phyloP scores from a whole-genome alignment of 768 basidiomycete species.

The Trametes elegans region DNA sequence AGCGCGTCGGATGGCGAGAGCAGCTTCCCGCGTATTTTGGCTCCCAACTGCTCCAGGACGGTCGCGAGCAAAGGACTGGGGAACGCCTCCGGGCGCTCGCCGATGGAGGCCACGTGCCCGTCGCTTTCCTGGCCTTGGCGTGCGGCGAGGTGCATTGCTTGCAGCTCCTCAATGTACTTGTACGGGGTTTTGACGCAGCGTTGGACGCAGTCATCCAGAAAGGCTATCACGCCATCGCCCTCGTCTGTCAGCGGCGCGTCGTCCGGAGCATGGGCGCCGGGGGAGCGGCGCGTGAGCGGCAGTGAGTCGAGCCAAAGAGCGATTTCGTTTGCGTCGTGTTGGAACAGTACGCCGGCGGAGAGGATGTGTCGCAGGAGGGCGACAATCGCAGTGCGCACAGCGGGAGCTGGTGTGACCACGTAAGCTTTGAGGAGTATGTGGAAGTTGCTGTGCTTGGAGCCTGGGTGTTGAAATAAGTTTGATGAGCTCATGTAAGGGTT shows the following conservation, averaged over 20 bases:
- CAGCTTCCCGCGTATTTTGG: constrained; percentile 57
- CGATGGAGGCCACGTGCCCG: not conserved
- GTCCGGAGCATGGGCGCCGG: constrained; percentile 46
- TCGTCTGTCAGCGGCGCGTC: constrained; percentile 54
- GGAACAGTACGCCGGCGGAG: constrained; percentile 72
- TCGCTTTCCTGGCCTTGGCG: not conserved
- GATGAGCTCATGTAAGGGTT: not conserved
- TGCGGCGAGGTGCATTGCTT: constrained; percentile 30
- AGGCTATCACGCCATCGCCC: constrained; percentile 52
- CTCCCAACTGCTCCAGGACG: constrained; percentile 71
- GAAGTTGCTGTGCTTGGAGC: constrained; percentile 60
- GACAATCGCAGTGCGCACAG: constrained; percentile 50
- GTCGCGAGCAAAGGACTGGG: constrained; percentile 82
- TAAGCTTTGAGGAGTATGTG: constrained; percentile 70
- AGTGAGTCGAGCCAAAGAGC: constrained; percentile 71
- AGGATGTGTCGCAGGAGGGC: constrained; percentile 65
- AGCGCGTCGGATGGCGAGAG: constrained; percentile 60
- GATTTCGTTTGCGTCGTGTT: constrained; percentile 70
- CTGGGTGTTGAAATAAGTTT: constrained; percentile 1
- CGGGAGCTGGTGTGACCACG: constrained; percentile 44
- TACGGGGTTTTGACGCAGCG: constrained; percentile 82
- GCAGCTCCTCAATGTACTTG: constrained; percentile 76
- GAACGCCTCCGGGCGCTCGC: constrained; percentile 31
- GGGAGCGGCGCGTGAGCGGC: constrained; percentile 42
- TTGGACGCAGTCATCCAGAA: constrained; percentile 86